Base-by-base conservation (phyloP, 371 early-diverging fungal genomes). In the Mucor racemosus region DNA sequence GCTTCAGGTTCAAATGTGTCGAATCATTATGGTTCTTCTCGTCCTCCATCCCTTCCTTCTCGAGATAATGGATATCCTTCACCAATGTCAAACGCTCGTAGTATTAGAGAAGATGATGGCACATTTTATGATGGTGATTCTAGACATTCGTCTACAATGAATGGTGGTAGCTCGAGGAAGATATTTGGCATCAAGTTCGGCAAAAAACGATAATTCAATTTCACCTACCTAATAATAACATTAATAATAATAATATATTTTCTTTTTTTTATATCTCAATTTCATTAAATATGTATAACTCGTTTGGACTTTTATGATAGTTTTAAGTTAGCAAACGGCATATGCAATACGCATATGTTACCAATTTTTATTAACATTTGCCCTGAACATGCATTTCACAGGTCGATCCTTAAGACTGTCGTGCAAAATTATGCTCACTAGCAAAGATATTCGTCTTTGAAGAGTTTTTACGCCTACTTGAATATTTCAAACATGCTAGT, bases 131-230 rank as follows among this genome's bases (percentile, higher is more conserved):
- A 77, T 56, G 73, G 75, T 5, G 77, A 77, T 35, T 77, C 77
- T 17, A 74, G 67, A 61, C 69, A 77, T 36, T 77, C 77, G 19
- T 69, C 66, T 26, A 65, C 67, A 7, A 36, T 74, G 9, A 67
- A 63, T 10, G 57, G 57, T 6, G 3, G 26, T 26, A 64, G 64
- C 7, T 60, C 68, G 38, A 77, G 72, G 60, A 74, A 74, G 48
- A 59, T 77, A 9, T 77, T 77, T 66, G 75, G 75, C 21, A 62
- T 77, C 39, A 77, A 74, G 63, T 77, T 77, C 68, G 68, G 72
- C 38, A 77, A 74, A 57, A 72, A 70, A 36, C 72, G 70, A 67
- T 77, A 77, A 63, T 41, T 35, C 33, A 14, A 31, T 31, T 17
- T 5, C 15, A 54, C 13, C 11, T 54, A 26, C 11, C 19, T 33